A percentile compares a stretch with the other conserved stretches of the same genome.
Conservation (phyloP, 306 rosid genomes). For the Lablab purpureus region DNA sequence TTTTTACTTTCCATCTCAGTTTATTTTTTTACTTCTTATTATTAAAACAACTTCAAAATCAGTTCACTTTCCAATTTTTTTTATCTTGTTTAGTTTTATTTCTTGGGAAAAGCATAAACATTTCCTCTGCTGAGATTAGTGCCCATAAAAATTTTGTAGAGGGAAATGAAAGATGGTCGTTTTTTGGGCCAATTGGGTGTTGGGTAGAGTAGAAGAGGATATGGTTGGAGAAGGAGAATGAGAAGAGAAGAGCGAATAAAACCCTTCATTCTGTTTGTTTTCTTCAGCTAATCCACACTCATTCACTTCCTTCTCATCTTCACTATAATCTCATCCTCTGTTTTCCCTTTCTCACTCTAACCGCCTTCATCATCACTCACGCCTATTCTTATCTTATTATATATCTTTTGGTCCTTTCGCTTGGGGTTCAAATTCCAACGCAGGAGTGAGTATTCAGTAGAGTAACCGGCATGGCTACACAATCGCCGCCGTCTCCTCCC, state of each 20-base stretch:
- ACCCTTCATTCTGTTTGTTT: neutral
- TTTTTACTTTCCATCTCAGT: too few species aligned
- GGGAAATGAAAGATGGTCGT: neutral
- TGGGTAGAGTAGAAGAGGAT: neutral
- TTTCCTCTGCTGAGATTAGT: too few species aligned
- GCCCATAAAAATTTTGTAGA: too few species aligned
- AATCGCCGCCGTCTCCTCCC: slow-evolving; percentile 55
- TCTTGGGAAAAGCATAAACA: too few species aligned
- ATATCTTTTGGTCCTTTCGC: too few species aligned
- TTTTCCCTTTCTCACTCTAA: too few species aligned
- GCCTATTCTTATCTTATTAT: too few species aligned
- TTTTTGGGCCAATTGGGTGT: neutral
- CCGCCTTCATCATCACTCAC: too few species aligned
- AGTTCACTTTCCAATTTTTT: too few species aligned
- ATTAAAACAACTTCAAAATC: too few species aligned
- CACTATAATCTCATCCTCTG: neutral
- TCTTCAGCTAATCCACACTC: slow-evolving; percentile 5
- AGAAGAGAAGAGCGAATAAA: neutral
- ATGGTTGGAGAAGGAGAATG: neutral
- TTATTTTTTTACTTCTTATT: too few species aligned
- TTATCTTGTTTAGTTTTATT: too few species aligned
- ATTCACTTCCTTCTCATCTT: neutral
- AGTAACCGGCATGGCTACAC: slow-evolving; percentile 57
- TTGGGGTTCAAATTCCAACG: neutral
- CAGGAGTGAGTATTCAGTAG: slow-evolving; percentile 10